Evolutionary conservation across 1,284 basidiomycete genomes (phyloP), one percentile per base, ranked within the genome.

Genomic region (Golubevia sp.): DNA sequence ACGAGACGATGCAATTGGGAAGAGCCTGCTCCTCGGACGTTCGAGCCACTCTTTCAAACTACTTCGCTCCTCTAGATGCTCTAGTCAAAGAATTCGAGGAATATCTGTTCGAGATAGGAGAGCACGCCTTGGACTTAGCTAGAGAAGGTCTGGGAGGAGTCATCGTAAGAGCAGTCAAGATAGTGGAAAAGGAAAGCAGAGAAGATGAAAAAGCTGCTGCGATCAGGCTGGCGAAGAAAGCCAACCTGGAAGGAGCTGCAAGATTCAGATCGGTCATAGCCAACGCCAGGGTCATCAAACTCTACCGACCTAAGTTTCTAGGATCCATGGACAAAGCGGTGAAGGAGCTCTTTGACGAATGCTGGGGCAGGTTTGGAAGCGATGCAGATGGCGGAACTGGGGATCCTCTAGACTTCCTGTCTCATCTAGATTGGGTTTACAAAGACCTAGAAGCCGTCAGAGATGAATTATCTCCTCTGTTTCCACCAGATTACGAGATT

Each of bases 181-280:
- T 82, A 56, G 67, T 82, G 58, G 80, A 83, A 61, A 76, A 73
- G 44, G 80, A 83, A 56, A 71, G 69, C 30, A 60, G 77, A 15
- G 79, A 79, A 50, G 80, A 83, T 52, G 80, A 83, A 54, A 71
- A 71, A 27, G 76, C 79, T n/a, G 79, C 79, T 23, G 80, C 80
- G 0, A 83, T 83, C 54, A 66, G 76, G 8, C 69, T 83, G 15
- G 80, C 77, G 20, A 82, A 82, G 61, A 70, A 73, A 21, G 80
- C 76, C 53, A 79, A 78, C 38, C 66, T 82, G 3, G 80, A 83
- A 49, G 79, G 79, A 8, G 77, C 80, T 2, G 76, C 79, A 0
- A 72, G 79, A 8, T 82, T 83, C 67, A 63, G 70, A 11, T 73
- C 71, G 24, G 70, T 80, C 20, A 67, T 78, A 1, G 75, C 79